Evolutionary conservation across 2,329 filamentous ascomycete species (phyloP).

Genomic region (Hypoxylon sp.): DNA sequence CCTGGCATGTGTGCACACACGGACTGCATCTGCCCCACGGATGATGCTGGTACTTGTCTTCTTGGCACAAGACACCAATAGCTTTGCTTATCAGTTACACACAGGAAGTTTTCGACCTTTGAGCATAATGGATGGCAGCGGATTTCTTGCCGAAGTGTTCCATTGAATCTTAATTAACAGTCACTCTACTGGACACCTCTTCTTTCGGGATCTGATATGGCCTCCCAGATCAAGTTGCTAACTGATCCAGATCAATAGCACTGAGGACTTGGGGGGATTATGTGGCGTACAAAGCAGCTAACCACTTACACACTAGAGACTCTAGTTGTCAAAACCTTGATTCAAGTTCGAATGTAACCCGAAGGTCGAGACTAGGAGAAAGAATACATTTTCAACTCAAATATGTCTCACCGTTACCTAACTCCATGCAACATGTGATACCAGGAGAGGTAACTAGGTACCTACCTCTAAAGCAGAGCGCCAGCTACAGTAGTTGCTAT

Average conservation of each 20-base stretch:
- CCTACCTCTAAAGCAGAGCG: slow-evolving; percentile 1
- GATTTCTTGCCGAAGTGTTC: slow-evolving; percentile 28
- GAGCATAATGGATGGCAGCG: slow-evolving; percentile 9
- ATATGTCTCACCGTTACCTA: slow-evolving; percentile 6
- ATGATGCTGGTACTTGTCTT: slow-evolving; percentile 40
- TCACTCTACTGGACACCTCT: slow-evolving; percentile 11
- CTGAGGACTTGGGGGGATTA: slow-evolving; percentile 11
- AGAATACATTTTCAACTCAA: not conserved
- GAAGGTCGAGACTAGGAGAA: slow-evolving; percentile 21
- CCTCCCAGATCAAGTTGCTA: slow-evolving; percentile 25
- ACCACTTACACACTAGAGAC: slow-evolving; percentile 13
- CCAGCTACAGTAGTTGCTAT: slow-evolving; percentile 7
- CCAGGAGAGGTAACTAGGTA: not conserved
- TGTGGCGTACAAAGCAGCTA: slow-evolving; percentile 26
- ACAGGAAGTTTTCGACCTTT: slow-evolving; percentile 31
- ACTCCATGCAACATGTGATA: not conserved
- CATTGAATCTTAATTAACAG: slow-evolving; percentile 20
- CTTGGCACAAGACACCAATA: slow-evolving; percentile 43
- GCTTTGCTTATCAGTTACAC: slow-evolving; percentile 39
- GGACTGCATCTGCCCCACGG: slow-evolving; percentile 45
- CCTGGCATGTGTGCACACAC: slow-evolving; percentile 39
- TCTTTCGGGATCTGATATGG: slow-evolving; percentile 20
- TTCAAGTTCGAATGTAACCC: slow-evolving; percentile 27
- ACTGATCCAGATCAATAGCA: slow-evolving; percentile 22
- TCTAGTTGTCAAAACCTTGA: slow-evolving; percentile 31